A percentile compares a stretch with the other conserved stretches of the same genome.
Conservation (phyloP, 139 green algal species). For the Chlorella sorokiniana region DNA sequence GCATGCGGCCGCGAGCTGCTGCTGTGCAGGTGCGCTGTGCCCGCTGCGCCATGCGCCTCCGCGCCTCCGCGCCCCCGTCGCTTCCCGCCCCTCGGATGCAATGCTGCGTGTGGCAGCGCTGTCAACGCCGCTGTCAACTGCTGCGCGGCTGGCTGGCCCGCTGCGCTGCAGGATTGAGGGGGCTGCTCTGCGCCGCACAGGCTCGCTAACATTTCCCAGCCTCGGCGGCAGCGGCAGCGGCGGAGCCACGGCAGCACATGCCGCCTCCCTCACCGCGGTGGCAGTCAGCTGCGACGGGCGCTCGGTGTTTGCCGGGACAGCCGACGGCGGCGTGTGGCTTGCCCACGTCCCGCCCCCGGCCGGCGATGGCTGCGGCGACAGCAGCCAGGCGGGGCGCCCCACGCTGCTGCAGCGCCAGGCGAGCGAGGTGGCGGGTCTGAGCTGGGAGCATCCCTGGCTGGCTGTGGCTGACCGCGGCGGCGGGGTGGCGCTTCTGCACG, state of each 20-base stretch:
- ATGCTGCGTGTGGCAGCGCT: not conserved
- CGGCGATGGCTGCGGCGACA: not conserved
- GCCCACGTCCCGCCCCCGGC: not conserved
- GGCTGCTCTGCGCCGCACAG: conserved; percentile 4
- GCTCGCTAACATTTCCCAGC: not conserved
- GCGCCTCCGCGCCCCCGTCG: too few relatives aligned
- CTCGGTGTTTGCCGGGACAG: not conserved
- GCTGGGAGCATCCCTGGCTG: conserved; percentile 74
- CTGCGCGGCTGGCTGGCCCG: not conserved
- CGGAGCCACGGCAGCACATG: not conserved
- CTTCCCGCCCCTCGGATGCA: too few relatives aligned
- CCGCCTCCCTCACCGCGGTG: not conserved
- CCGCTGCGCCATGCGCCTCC: too few relatives aligned
- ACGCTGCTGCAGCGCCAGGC: conserved; percentile 28
- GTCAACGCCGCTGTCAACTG: not conserved
- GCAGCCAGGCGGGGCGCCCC: not conserved
- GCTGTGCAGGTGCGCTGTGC: not conserved
- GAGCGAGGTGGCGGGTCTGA: conserved; percentile 40
- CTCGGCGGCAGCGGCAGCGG: not conserved
- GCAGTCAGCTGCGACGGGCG: not conserved
- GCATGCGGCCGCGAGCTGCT: not conserved
- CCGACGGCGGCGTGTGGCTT: not conserved
- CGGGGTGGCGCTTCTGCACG: conserved; percentile 35
- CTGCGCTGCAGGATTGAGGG: not conserved
- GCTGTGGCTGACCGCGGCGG: conserved; percentile 36